phyloP scores from a whole-genome alignment of 257 asterid species.

The Ehretia macrophylla region DNA sequence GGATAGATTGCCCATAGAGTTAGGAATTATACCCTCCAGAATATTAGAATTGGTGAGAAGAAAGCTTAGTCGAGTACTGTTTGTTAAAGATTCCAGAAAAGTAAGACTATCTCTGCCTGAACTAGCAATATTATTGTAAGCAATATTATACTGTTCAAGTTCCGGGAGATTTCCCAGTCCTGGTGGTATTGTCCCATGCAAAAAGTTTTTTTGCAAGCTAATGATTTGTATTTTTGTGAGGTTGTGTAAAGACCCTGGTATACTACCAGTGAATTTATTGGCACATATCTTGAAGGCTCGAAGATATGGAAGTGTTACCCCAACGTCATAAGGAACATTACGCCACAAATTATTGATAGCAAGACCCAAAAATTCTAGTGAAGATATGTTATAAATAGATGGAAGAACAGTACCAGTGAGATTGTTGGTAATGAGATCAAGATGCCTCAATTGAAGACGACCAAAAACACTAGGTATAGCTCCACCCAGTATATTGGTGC shows the following conservation, averaged over 20 bases:
- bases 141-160: conserved; percentile 48
- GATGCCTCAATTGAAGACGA: conserved; percentile 2
- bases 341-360: conserved; percentile 16
- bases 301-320: conserved; percentile 22
- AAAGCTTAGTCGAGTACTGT: conserved; percentile 43
- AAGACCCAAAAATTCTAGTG: conserved; percentile 8
- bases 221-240: conserved; percentile 49
- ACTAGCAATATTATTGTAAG: conserved; percentile 37
- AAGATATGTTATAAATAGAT: conserved; percentile 18
- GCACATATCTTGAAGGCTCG: conserved; percentile 23
- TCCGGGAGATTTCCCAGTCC: conserved; percentile 56
- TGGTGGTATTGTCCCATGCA: conserved; percentile 58
- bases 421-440: conserved; percentile 12
- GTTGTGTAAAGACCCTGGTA: conserved; percentile 58
- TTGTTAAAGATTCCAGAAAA: conserved; percentile 26
- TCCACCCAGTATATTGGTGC: conserved; percentile 11
- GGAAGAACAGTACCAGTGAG: conserved; percentile 18
- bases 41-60: conserved; percentile 46
- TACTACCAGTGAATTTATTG: conserved; percentile 51
- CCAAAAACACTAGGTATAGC: conserved; percentile 16
- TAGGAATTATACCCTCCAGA: conserved; percentile 46
- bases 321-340: conserved; percentile 16
- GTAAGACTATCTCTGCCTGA: conserved; percentile 27
- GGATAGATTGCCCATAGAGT: conserved; percentile 52
- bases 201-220: conserved; percentile 43